A percentile compares a stretch with the other conserved stretches of the same genome.
Conservation (phyloP, 1,139 yeast species). For the Candida gigantensis region DNA sequence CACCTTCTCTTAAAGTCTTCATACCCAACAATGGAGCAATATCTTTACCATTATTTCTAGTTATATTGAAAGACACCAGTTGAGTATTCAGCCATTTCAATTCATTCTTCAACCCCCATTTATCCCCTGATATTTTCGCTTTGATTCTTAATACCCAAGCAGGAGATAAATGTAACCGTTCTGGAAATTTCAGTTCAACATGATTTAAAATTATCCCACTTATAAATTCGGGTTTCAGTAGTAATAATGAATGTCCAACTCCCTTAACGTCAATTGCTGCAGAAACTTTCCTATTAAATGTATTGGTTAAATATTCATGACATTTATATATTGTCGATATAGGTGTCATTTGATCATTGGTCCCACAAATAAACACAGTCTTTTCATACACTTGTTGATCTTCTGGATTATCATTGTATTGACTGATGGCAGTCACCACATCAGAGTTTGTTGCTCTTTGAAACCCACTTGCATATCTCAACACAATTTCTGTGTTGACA, state of each 20-base stretch:
- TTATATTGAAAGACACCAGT: constrained; percentile 49
- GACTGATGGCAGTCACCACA: constrained; percentile 39
- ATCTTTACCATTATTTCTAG: constrained; percentile 32
- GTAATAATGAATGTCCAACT: constrained; percentile 68
- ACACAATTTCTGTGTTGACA: constrained; percentile 54
- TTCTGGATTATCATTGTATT: constrained; percentile 34
- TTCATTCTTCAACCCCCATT: constrained; percentile 80
- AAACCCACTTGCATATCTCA: constrained; percentile 56
- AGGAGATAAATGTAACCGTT: constrained; percentile 51
- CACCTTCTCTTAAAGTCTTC: constrained; percentile 75
- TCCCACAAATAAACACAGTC: constrained; percentile 59
- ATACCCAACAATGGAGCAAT: constrained; percentile 62
- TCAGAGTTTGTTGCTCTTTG: constrained; percentile 44
- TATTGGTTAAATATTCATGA: constrained; percentile 25
- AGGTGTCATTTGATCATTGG: constrained; percentile 59
- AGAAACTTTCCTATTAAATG: constrained; percentile 33
- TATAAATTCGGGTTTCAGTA: constrained; percentile 64
- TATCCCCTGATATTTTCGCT: constrained; percentile 64
- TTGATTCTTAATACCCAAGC: constrained; percentile 65
- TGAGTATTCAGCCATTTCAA: constrained; percentile 65
- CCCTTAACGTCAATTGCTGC: constrained; percentile 42
- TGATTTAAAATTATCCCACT: constrained; percentile 66
- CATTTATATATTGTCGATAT: constrained; percentile 28
- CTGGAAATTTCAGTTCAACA: constrained; percentile 51
- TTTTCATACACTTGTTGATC: constrained; percentile 37